Conservation (phyloP, 2,329 filamentous ascomycete genomes). For the Mariannaea elegans region DNA sequence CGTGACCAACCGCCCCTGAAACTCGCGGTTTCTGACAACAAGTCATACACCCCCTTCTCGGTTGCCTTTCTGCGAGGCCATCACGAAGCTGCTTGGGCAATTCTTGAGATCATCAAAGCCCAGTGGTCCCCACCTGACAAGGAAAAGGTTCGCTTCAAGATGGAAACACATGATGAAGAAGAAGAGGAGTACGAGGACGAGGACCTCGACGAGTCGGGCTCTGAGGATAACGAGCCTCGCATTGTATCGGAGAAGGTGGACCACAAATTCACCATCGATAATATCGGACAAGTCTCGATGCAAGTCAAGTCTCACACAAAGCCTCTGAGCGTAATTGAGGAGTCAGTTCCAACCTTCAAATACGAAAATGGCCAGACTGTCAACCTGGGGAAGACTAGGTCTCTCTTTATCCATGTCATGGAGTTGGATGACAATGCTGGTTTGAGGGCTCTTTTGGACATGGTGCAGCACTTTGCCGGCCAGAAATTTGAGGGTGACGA, state of each 20-base stretch:
- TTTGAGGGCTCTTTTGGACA: slow-evolving; percentile 66
- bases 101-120: slow-evolving; percentile 75
- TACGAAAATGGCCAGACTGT: slow-evolving; percentile 41
- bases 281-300: slow-evolving; percentile 74
- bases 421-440: slow-evolving; percentile 60
- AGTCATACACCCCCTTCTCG: slow-evolving; percentile 68
- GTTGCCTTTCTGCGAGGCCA: slow-evolving; percentile 75
- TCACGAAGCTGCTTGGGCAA: slow-evolving; percentile 66
- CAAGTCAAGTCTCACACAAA: slow-evolving; percentile 71
- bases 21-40: slow-evolving; percentile 65
- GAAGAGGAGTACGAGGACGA: slow-evolving; percentile 51
- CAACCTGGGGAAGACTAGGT: slow-evolving; percentile 6
- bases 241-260: slow-evolving; percentile 67
- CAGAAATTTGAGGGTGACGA: slow-evolving; percentile 47
- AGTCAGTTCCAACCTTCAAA: slow-evolving; percentile 46
- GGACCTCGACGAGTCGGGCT: slow-evolving; percentile 46
- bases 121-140: slow-evolving; percentile 71
- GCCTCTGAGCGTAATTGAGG: slow-evolving; percentile 62
- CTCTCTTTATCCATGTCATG: slow-evolving; percentile 57
- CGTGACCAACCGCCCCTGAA: slow-evolving; percentile 67
- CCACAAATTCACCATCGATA: slow-evolving; percentile 77
- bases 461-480: slow-evolving; percentile 55
- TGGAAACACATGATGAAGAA: slow-evolving; percentile 47
- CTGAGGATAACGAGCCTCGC: slow-evolving; percentile 50
- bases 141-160: slow-evolving; percentile 59